Conservation (phyloP, 2,329 filamentous ascomycete species). For the Botryotinia calthae region DNA sequence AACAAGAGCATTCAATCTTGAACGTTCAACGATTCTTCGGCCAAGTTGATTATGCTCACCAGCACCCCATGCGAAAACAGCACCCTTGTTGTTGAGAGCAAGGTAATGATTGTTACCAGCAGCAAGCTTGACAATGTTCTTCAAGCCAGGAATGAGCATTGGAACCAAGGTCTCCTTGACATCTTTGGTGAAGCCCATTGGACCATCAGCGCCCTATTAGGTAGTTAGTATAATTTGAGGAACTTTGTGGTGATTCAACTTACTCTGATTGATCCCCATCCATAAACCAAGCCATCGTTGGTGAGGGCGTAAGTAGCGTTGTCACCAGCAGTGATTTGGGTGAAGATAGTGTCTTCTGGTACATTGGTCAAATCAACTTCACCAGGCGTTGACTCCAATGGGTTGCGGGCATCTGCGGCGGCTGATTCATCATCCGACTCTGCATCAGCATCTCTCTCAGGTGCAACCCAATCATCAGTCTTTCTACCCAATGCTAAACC, state of each 20-base stretch:
- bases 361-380: slow-evolving; percentile 62
- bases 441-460: slow-evolving; percentile 50
- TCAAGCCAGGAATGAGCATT: slow-evolving; percentile 53
- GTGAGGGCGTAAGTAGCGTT: slow-evolving; percentile 75
- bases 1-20: slow-evolving; percentile 27
- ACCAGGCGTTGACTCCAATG: slow-evolving; percentile 41
- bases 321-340: slow-evolving; percentile 69
- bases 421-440: slow-evolving; percentile 47
- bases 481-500: slow-evolving; percentile 75
- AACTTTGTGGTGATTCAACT: slow-evolving; percentile 30
- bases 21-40: slow-evolving; percentile 38
- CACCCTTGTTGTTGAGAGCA: slow-evolving; percentile 55
- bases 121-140: slow-evolving; percentile 52
- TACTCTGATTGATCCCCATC: slow-evolving; percentile 78
- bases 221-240: slow-evolving; percentile 20
- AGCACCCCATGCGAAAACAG: slow-evolving; percentile 63
- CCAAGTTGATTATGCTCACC: slow-evolving; percentile 65
- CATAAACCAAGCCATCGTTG: slow-evolving; percentile 72
- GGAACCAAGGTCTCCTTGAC: slow-evolving; percentile 33
- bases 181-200: slow-evolving; percentile 50
- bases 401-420: slow-evolving; percentile 60
- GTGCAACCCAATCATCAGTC: slow-evolving; percentile 63
- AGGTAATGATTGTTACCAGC: slow-evolving; percentile 58
- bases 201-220: slow-evolving; percentile 57
- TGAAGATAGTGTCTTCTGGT: slow-evolving; percentile 52